Evolutionary conservation across 352 stramenopile species (phyloP).

Genomic region (Pythium utonaiense): DNA sequence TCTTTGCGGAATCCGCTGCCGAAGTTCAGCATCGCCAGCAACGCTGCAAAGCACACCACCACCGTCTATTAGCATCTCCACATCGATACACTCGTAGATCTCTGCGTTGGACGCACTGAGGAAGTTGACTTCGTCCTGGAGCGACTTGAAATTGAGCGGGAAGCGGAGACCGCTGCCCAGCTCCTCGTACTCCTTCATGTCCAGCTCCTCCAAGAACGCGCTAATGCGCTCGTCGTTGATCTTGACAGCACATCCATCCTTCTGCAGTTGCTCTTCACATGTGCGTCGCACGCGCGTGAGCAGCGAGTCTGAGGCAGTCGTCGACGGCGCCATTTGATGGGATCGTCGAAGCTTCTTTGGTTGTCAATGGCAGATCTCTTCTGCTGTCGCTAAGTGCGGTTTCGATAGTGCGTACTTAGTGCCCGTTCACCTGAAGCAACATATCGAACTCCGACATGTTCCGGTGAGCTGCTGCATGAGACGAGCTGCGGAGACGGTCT

Average conservation of each 20-base stretch:
- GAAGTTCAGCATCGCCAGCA: constrained; percentile 77
- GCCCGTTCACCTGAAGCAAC: background rate
- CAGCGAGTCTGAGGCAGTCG: constrained; percentile 20
- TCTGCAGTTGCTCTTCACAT: constrained; percentile 44
- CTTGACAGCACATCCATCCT: constrained; percentile 40
- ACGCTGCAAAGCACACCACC: constrained; percentile 22
- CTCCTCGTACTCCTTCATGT: constrained; percentile 46
- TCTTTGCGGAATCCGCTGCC: constrained; percentile 78
- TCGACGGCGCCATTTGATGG: constrained; percentile 32
- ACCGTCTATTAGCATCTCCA: too few species aligned
- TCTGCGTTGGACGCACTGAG: constrained; percentile 37
- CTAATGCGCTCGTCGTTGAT: constrained; percentile 47
- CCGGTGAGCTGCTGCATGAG: background rate
- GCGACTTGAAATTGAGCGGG: constrained; percentile 70
- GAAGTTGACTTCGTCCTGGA: constrained; percentile 77
- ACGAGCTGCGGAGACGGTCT: too few species aligned
- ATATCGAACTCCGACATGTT: background rate
- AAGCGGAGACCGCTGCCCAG: constrained; percentile 51
- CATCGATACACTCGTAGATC: background rate
- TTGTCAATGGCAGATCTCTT: background rate
- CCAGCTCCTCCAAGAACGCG: constrained; percentile 47
- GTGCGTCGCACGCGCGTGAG: constrained; percentile 48
- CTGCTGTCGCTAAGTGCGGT: background rate
- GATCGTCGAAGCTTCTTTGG: background rate
- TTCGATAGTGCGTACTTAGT: constrained; percentile 2